phyloP scores from a whole-genome alignment of 2,329 filamentous ascomycete species.

The Claviceps sp. region DNA sequence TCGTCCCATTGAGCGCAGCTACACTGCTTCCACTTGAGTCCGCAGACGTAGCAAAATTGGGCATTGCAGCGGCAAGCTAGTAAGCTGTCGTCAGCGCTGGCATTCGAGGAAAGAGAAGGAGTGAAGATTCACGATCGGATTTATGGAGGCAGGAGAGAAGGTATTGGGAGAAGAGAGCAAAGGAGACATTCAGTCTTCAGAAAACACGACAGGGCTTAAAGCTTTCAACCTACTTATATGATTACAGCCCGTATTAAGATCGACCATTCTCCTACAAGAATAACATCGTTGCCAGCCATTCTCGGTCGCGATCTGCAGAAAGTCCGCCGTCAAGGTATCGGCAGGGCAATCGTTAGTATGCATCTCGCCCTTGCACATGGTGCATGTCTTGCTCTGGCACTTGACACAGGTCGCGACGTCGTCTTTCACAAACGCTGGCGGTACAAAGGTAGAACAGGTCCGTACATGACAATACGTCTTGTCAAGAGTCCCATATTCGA shows the following conservation, averaged over 20 bases:
- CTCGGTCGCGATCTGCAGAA: slow-evolving; percentile 25
- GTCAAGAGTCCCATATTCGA: slow-evolving; percentile 34
- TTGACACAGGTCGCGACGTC: slow-evolving; percentile 26
- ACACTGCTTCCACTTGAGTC: slow-evolving; percentile 26
- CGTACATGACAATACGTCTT: slow-evolving; percentile 35
- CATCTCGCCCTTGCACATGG: slow-evolving; percentile 30
- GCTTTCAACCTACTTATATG: slow-evolving; percentile 37
- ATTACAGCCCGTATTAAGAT: slow-evolving; percentile 36
- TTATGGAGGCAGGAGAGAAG: not conserved
- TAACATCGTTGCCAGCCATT: slow-evolving; percentile 39
- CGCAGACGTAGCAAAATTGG: slow-evolving; percentile 38
- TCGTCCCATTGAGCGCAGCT: slow-evolving; percentile 25
- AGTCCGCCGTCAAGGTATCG: slow-evolving; percentile 24
- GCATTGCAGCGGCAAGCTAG: slow-evolving; percentile 30
- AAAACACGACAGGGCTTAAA: not conserved
- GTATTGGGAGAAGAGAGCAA: not conserved
- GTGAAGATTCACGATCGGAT: not conserved
- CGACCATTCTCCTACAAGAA: slow-evolving; percentile 31
- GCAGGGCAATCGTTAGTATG: slow-evolving; percentile 36
- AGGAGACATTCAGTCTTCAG: too few species aligned
- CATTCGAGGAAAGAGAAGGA: not conserved
- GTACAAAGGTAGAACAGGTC: slow-evolving; percentile 34
- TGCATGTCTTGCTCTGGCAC: slow-evolving; percentile 34
- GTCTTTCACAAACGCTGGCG: slow-evolving; percentile 13
- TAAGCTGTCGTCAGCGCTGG: not conserved